A percentile compares a stretch with the other conserved stretches of the same genome.
phyloP scores from a whole-genome alignment of 169 alveolate genomes.

The Cryptosporidium xiaoi region DNA sequence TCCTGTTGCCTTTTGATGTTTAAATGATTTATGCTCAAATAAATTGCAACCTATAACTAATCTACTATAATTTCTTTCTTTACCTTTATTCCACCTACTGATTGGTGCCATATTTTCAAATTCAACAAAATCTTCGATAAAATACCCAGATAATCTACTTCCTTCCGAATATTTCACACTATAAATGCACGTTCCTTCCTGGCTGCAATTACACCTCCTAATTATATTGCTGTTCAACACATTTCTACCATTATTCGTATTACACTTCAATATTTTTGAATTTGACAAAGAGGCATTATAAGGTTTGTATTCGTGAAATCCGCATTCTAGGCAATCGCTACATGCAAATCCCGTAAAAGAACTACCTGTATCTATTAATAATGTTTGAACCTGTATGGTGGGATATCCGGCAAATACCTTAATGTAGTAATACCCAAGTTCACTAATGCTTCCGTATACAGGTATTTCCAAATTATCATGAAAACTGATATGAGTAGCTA shows the following conservation, averaged over 20 bases:
- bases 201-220: neutral
- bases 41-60: constrained; percentile 77
- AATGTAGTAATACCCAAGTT: constrained; percentile 52
- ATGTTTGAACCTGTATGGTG: constrained; percentile 76
- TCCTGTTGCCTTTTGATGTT: constrained; percentile 79
- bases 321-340: constrained; percentile 80
- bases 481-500: too few relatives aligned
- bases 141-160: constrained; percentile 77
- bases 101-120: constrained; percentile 34
- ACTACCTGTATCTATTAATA: constrained; percentile 88
- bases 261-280: constrained; percentile 66
- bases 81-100: neutral
- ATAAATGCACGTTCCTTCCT: constrained; percentile 75
- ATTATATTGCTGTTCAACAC: neutral
- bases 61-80: neutral
- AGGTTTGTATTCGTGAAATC: constrained; percentile 76
- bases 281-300: constrained; percentile 17
- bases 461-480: constrained; percentile 1
- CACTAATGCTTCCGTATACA: constrained; percentile 63
- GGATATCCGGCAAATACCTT: constrained; percentile 39
- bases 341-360: constrained; percentile 87
- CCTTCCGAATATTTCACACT: constrained; percentile 79
- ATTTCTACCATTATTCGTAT: constrained; percentile 1
- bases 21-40: constrained; percentile 75
- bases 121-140: constrained; percentile 75